A percentile compares a stretch with the other conserved stretches of the same genome.
Conservation (phyloP, 1,284 basidiomycete species). For the Cryptococcus depauperatus region DNA sequence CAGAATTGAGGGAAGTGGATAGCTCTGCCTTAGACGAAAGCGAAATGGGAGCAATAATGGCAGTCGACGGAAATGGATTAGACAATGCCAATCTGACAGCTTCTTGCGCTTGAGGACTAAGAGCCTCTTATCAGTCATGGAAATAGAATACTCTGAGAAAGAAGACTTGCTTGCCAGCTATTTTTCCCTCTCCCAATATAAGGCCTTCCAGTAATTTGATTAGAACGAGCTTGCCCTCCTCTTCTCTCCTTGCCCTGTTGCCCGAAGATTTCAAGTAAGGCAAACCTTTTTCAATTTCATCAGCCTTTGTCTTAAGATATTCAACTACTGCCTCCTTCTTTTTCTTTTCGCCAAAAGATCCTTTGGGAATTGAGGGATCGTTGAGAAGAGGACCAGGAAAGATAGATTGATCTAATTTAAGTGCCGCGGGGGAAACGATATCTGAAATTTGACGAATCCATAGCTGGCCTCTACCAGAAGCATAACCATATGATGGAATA, state of each 20-base stretch:
- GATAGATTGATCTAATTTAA: conserved; percentile 52
- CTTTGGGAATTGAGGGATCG: conserved; percentile 58
- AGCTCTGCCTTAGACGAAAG: not conserved
- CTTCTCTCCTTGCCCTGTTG: conserved; percentile 50
- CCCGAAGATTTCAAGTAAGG: conserved; percentile 57
- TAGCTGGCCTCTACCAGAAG: conserved; percentile 58
- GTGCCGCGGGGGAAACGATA: conserved; percentile 58
- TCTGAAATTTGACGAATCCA: conserved; percentile 61
- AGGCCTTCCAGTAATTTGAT: conserved; percentile 66
- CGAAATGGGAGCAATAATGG: conserved; percentile 17
- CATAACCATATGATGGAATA: conserved; percentile 44
- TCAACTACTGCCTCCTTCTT: conserved; percentile 71
- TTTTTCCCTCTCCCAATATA: conserved; percentile 75
- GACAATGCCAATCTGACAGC: conserved; percentile 59
- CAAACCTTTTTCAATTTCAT: conserved; percentile 67
- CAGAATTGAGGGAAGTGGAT: conserved; percentile 11
- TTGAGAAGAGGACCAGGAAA: conserved; percentile 81
- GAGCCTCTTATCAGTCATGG: not conserved
- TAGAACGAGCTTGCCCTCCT: conserved; percentile 70
- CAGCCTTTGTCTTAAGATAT: conserved; percentile 65
- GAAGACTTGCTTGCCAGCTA: conserved; percentile 65
- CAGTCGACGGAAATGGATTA: conserved; percentile 41
- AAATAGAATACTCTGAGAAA: not conserved
- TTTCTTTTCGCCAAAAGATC: conserved; percentile 59
- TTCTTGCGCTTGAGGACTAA: conserved; percentile 60